Evolutionary conservation across 73 alveolate genomes (phyloP).

Genomic region (Symbiodinium pilosum): DNA sequence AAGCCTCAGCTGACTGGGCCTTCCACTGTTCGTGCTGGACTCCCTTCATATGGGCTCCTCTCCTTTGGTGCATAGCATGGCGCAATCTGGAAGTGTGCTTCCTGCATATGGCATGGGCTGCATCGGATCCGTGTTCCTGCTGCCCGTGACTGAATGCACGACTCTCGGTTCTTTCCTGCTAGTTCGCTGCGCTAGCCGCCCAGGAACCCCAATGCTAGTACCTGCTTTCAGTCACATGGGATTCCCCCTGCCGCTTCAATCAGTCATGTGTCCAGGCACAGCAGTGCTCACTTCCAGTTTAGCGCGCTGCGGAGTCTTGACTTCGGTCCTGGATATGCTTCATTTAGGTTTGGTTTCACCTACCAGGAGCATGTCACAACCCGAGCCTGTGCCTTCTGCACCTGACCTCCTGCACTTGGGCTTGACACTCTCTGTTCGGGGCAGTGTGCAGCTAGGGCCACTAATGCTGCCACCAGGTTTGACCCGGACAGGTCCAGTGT

Average conservation of each 20-base stretch:
- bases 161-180: not conserved
- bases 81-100: not conserved
- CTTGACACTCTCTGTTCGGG: not conserved
- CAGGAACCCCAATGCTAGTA: not conserved
- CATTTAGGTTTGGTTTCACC: not conserved
- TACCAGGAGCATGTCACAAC: not conserved
- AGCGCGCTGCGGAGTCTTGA: conserved; percentile 4
- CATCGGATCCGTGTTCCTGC: not conserved
- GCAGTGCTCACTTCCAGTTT: not conserved
- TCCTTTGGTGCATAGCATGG: not conserved
- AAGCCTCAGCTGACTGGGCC: not conserved
- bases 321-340: not conserved
- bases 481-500: not conserved
- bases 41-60: not conserved
- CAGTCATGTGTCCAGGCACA: not conserved
- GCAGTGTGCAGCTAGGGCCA: not conserved
- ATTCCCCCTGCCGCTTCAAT: not conserved
- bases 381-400: not conserved
- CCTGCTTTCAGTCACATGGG: not conserved
- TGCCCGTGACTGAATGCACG: not conserved
- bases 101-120: not conserved
- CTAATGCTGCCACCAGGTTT: not conserved
- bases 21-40: not conserved
- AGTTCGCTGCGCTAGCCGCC: not conserved
- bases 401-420: not conserved